Evolutionary conservation across 2,329 filamentous ascomycete genomes (phyloP).

Genomic region (Paecilomyces sp.): DNA sequence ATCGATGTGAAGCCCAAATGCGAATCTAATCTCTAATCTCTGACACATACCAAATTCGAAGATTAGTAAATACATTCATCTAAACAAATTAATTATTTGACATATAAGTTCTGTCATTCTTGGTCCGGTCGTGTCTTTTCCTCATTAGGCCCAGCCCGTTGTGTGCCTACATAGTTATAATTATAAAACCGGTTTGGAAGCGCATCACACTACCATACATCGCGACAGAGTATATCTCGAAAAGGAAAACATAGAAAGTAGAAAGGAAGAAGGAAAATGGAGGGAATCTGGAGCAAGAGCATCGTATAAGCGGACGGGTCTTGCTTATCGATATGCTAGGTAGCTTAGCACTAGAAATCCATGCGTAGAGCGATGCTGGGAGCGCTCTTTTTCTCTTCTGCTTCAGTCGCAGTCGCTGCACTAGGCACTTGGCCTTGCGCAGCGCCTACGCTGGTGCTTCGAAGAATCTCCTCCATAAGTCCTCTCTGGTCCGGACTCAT

Average conservation of each 20-base stretch:
- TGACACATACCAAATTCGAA: background rate
- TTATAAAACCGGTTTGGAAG: background rate
- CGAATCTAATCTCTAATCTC: background rate
- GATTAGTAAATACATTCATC: background rate
- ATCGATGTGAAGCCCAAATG: background rate
- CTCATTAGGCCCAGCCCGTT: background rate
- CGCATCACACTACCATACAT: background rate
- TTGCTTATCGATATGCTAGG: no score
- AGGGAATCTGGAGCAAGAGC: no score
- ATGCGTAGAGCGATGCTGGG: slow-evolving; percentile 93
- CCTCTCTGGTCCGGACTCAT: slow-evolving; percentile 64
- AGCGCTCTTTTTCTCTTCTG: slow-evolving; percentile 47
- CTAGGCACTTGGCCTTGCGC: slow-evolving; percentile 24
- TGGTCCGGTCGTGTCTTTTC: background rate
- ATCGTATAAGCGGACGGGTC: no score
- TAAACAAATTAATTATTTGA: background rate
- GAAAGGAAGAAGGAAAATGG: background rate
- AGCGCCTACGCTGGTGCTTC: slow-evolving; percentile 49
- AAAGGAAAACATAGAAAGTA: background rate
- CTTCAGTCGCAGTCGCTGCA: slow-evolving; percentile 37
- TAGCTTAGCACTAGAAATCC: slow-evolving; percentile 58
- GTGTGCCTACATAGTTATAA: background rate
- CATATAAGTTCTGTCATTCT: background rate
- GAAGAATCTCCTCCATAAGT: slow-evolving; percentile 74
- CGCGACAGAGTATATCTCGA: background rate